Evolutionary conservation across 768 basidiomycete species (phyloP), one percentile per base, ranked within the genome.

Genomic region (Leccinum longicurvipes): DNA sequence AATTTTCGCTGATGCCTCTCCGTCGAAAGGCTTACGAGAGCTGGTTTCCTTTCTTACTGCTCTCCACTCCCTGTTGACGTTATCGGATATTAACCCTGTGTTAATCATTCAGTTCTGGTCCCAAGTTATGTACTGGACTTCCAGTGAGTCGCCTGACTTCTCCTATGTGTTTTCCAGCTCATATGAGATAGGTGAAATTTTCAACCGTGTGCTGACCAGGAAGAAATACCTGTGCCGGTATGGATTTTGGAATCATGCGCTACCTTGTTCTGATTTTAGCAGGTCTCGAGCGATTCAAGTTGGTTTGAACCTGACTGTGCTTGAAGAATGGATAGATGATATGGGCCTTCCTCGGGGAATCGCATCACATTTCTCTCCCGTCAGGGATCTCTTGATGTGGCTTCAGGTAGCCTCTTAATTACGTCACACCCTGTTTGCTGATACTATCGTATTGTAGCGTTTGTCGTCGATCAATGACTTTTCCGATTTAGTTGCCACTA

Each of bases 71-170:
- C 73, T 98, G 29, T 77, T 99, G 15, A 82, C 85, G 21, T 74
- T 93, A 36, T 92, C 95, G 47, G 90, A 94, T 55, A 83, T 98
- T 61, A 98, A 98, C 67, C 93, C 97, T 14, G 86, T 82, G 8
- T 76, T 98, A 17, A 86, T 85, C 50, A 85, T 88, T 6, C 97
- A 99, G 69, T 79, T 95, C 49, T 96, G 94, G 86, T 95, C 93
- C 1, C 97, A 99, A 72, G 85, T 97, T n/a, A 87, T 97, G 77
- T 98, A 95, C 69, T 99, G 97, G 97, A 88, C 93, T 52, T 87
- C 93, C 23, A 92, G 93, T 91, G 78, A 78, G 86, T 63, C 2
- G 14, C n/a, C 69, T n/a, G 63, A 12, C 10, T 45, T 34, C 36
- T 19, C 15, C 23, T 28, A 25, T 53, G 28, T 19, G 50, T 34